Conservation (phyloP, 2,329 filamentous ascomycete species). For the Penicillium sclerotiorum region DNA sequence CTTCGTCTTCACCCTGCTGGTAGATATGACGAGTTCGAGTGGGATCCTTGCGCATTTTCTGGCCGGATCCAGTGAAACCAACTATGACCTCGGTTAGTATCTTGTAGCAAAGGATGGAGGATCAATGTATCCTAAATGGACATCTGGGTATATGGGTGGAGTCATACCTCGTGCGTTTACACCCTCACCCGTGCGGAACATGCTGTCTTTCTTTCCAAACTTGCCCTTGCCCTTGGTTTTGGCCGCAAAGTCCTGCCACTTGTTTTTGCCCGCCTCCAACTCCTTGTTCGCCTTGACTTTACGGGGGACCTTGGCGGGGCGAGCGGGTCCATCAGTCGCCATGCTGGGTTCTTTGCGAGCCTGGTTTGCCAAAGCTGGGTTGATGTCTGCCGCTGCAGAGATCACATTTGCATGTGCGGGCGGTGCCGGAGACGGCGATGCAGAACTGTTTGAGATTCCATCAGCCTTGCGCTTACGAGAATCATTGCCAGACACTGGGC, state of each 20-base stretch:
- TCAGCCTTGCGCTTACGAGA: slow-evolving; percentile 85
- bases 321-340: slow-evolving; percentile 59
- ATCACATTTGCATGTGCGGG: slow-evolving; percentile 59
- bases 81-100: slow-evolving; percentile 57
- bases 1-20: slow-evolving; percentile 73
- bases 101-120: no score
- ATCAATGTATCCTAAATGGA: no score
- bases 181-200: slow-evolving; percentile 91
- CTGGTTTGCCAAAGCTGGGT: slow-evolving; percentile 66
- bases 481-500: slow-evolving; percentile 68
- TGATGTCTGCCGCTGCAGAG: slow-evolving; percentile 67
- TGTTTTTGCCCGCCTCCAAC: slow-evolving; percentile 84
- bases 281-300: slow-evolving; percentile 88
- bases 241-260: slow-evolving; percentile 90
- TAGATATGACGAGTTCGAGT: slow-evolving; percentile 83
- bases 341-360: slow-evolving; percentile 67
- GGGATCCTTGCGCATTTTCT: slow-evolving; percentile 91
- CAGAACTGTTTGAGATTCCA: slow-evolving; percentile 61
- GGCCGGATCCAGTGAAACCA: slow-evolving; percentile 92
- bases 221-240: slow-evolving; percentile 73
- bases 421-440: slow-evolving; percentile 44
- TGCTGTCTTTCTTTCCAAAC: slow-evolving; percentile 83
- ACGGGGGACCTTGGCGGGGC: slow-evolving; percentile 69
- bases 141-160: no score
- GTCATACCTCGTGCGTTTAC: slow-evolving; percentile 79